Conservation (phyloP, 352 stramenopile species). For the Aphanomyces invadans region DNA sequence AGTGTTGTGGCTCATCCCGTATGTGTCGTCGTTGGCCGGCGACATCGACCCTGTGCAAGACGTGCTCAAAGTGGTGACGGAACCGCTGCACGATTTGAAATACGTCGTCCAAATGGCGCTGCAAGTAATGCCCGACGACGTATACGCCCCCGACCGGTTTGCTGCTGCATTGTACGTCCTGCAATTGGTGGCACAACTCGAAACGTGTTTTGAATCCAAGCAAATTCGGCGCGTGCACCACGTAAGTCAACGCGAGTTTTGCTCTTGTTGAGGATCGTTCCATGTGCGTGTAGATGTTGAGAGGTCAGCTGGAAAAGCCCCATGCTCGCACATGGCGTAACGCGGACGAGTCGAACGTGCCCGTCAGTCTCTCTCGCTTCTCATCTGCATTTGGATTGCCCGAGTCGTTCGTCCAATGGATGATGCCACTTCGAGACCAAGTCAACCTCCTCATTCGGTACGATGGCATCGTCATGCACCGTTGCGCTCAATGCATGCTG, state of each 20-base stretch:
- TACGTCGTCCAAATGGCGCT: background rate
- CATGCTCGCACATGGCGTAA: background rate
- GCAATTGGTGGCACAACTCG: background rate
- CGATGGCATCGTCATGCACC: background rate
- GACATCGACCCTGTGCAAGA: background rate
- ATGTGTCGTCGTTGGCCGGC: background rate
- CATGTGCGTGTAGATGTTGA: constrained; percentile 9
- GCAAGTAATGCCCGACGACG: background rate
- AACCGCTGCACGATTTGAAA: background rate
- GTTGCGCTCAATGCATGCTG: background rate
- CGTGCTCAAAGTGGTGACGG: background rate
- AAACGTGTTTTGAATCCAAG: background rate
- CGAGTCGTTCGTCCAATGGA: constrained; percentile 1
- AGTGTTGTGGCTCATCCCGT: constrained; percentile 3
- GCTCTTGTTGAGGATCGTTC: no score
- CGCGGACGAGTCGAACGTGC: background rate
- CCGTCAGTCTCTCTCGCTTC: background rate
- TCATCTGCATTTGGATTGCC: constrained; percentile 4
- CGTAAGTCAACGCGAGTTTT: background rate
- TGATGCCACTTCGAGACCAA: background rate
- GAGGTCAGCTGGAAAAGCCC: background rate
- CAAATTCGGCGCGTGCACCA: background rate
- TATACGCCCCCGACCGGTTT: constrained; percentile 14
- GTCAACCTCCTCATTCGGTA: constrained; percentile 16
- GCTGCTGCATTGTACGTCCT: background rate